Conservation (phyloP, 352 stramenopile genomes). For the Discostella stelligera region DNA sequence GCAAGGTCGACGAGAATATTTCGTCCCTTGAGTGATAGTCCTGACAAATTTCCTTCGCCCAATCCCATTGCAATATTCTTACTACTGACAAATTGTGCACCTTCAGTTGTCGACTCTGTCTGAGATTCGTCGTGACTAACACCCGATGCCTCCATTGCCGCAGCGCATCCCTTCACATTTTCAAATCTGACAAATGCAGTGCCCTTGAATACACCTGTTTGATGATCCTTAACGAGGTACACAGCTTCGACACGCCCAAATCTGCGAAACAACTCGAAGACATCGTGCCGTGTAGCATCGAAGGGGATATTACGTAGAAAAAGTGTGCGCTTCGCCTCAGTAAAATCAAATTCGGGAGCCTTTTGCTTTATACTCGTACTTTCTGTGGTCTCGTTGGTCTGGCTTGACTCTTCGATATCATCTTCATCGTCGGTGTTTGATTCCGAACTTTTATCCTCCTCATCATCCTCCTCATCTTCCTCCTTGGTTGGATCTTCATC, state of each 20-base stretch:
- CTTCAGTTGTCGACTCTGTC: background rate
- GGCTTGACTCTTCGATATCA: conserved; percentile 18
- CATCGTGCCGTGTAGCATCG: conserved; percentile 81
- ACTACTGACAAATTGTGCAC: conserved; percentile 35
- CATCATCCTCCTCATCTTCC: conserved; percentile 27
- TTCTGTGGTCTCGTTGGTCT: conserved; percentile 9
- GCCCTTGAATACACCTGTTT: conserved; percentile 77
- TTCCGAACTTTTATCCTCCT: conserved; percentile 16
- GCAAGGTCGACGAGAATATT: conserved; percentile 69
- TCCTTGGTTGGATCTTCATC: conserved; percentile 28
- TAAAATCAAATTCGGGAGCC: conserved; percentile 48
- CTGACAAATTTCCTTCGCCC: conserved; percentile 46
- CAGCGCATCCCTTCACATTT: conserved; percentile 23
- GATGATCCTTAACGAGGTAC: conserved; percentile 81
- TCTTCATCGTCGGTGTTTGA: conserved; percentile 32
- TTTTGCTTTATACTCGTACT: background rate
- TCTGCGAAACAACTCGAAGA: conserved; percentile 80
- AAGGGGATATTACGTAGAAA: conserved; percentile 88
- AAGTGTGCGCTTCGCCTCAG: conserved; percentile 63
- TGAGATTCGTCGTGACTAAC: background rate
- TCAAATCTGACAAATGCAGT: conserved; percentile 86
- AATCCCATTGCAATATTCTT: conserved; percentile 51
- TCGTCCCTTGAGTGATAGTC: conserved; percentile 54
- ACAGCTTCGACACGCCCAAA: conserved; percentile 83
- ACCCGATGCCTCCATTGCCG: conserved; percentile 26